These are phyloP conservation scores for Curvularia sp. DNA, from an alignment of 2,329 filamentous ascomycete species.

Conservation along the genomic window DNA sequence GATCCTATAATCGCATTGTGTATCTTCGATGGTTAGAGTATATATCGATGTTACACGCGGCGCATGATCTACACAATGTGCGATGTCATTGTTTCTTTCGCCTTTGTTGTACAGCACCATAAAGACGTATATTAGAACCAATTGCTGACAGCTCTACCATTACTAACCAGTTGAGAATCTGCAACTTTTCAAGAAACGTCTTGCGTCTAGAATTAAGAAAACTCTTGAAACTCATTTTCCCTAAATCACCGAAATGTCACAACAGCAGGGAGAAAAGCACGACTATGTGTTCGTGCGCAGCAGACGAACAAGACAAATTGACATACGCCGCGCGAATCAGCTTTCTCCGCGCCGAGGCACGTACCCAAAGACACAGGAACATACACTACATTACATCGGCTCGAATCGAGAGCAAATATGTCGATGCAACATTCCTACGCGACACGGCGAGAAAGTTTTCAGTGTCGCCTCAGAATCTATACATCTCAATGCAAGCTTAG, in stretches of 20 bases:
- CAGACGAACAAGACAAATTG: neutral
- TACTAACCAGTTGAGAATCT: neutral
- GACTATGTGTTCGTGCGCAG: neutral
- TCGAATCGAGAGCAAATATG: slow-evolving; percentile 6
- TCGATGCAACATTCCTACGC: slow-evolving; percentile 6
- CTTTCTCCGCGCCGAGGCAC: neutral
- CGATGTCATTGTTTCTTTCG: neutral
- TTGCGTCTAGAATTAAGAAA: neutral
- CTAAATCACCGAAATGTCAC: neutral
- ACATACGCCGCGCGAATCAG: slow-evolving; percentile 6
- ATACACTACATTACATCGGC: slow-evolving; percentile 15
- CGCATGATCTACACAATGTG: neutral
- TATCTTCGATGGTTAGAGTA: neutral
- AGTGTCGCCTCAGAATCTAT: slow-evolving; percentile 10
- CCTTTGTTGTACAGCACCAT: neutral
- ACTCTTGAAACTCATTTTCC: neutral
- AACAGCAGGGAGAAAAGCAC: neutral
- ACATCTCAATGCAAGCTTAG: slow-evolving; percentile 12
- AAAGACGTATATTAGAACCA: neutral
- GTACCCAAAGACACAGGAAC: neutral
- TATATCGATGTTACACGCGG: neutral
- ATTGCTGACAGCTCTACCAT: neutral
- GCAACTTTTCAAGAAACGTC: neutral
- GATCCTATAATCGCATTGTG: neutral
- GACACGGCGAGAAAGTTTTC: slow-evolving; percentile 3